Base-by-base conservation (phyloP, 129 eudicot genomes). In the Helichrysum umbraculigerum region DNA sequence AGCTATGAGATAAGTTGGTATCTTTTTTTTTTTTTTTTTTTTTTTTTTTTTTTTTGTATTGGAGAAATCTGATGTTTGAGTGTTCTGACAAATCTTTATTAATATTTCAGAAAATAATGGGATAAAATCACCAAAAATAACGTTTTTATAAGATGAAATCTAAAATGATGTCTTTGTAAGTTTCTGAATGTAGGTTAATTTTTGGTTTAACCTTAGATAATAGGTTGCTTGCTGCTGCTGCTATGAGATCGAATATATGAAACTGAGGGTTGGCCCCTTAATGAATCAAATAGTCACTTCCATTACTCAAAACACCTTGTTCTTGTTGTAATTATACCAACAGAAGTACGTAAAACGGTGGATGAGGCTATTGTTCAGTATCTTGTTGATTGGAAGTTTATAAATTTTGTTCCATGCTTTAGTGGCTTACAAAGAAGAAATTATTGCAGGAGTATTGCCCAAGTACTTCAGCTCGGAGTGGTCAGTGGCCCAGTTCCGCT, bases 381-480 rank as follows among this genome's bases (percentile, higher is more conserved):
- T 2, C 33, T 54, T 20, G 21, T 68, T 57, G 59, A 16, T 61
- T 44, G 30, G 30, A 70, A 72, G 68, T 73, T 52, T 41, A 32
- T 42, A 39, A 78, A 62, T 29, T 28, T 35, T 25, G 25, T 69
- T 70, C 61, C 7, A 47, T 66, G 41, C 22, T 41, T 73, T 60
- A 60, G 75, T 75, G 61, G 30, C 75, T 68, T 37, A 61, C 66
- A 63, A 34, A 32, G 7, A 4, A 6, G 56, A 58, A 44, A 17
- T 6, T 51, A 63, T 78, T 81, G 63, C 89, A 93, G 98, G 98
- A 83, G 97, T 88, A 7, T 79, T 93, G 71, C 98, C 98, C 20
- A 93, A 87, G 82, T 93, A 93, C 84, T 93, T 93, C 85, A 93
- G 86, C 82, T 93, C 97, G 14, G 98, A 90, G 78, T 90, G 98